Percentiles rank a stretch among this genome's conserved stretches.
These are phyloP conservation scores for Paxillus ammoniavirescens DNA, from an alignment of 768 basidiomycete genomes.

Conservation along the genomic window DNA sequence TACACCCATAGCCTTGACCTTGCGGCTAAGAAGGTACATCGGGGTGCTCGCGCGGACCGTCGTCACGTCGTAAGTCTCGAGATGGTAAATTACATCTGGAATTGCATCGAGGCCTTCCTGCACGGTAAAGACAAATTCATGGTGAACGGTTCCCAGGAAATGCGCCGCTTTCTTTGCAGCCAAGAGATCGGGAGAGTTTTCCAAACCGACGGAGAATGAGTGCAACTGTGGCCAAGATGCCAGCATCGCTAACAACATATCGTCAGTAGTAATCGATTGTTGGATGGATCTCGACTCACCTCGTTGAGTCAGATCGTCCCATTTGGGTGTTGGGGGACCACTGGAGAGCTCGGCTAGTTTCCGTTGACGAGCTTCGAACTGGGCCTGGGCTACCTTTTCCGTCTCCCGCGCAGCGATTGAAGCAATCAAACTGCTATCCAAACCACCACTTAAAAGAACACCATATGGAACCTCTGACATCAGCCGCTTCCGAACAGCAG, in stretches of 20 bases:
- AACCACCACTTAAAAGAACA: conserved; percentile 90
- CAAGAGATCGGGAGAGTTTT: conserved; percentile 91
- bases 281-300: conserved; percentile 37
- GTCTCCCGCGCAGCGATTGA: conserved; percentile 94
- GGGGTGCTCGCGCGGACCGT: conserved; percentile 97
- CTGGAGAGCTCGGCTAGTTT: conserved; percentile 52
- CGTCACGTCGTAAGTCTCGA: conserved; percentile 99
- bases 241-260: conserved; percentile 52
- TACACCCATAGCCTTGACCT: conserved; percentile 99
- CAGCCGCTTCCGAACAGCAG: conserved; percentile 88
- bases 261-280: background rate
- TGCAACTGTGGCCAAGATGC: conserved; percentile 94
- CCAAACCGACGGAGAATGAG: conserved; percentile 95
- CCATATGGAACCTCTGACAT: conserved; percentile 99
- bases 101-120: conserved; percentile 98
- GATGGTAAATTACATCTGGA: conserved; percentile 95
- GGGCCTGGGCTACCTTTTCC: conserved; percentile 82
- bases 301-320: conserved; percentile 46
- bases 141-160: conserved; percentile 92
- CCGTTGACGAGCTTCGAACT: conserved; percentile 66
- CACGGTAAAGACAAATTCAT: conserved; percentile 97
- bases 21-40: conserved; percentile 97
- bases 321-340: conserved; percentile 56
- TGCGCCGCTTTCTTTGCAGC: conserved; percentile 93
- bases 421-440: conserved; percentile 96